These are phyloP conservation scores for Phytopythium oedochilum DNA, from an alignment of 352 stramenopile species.

Conservation along the genomic window DNA sequence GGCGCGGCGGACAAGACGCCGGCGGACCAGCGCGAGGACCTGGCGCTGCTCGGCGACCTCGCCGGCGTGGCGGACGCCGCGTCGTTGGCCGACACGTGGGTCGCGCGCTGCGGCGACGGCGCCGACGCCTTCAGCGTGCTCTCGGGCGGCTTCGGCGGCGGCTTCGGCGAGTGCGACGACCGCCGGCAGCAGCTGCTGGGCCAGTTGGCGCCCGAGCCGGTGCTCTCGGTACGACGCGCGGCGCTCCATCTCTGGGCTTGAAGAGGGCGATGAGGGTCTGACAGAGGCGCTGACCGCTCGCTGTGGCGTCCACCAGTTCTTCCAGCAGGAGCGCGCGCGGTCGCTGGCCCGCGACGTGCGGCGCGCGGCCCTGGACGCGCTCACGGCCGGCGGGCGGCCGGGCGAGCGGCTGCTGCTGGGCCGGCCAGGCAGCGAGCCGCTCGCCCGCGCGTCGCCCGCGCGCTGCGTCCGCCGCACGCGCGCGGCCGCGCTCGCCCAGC, in stretches of 20 bases:
- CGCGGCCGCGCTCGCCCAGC: slow-evolving; percentile 1
- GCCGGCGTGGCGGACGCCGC: slow-evolving; percentile 41
- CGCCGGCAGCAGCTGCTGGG: slow-evolving; percentile 1
- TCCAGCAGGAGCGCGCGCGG: slow-evolving; percentile 2
- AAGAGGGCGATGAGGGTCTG: no score
- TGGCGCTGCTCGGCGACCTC: slow-evolving; percentile 35
- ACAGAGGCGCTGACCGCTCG: no score
- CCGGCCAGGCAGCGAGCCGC: not conserved
- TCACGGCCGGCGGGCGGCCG: not conserved
- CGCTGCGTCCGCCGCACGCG: slow-evolving; percentile 5
- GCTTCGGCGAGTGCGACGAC: not conserved
- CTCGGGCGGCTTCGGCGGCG: not conserved
- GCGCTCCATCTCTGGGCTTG: not conserved
- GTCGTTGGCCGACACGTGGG: slow-evolving; percentile 42
- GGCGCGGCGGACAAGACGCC: slow-evolving; percentile 28
- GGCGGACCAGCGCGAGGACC: slow-evolving; percentile 32
- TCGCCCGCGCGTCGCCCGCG: no score
- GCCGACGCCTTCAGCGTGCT: not conserved
- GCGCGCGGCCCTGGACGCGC: slow-evolving; percentile 3
- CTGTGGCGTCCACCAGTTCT: no score
- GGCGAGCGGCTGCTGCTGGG: slow-evolving; percentile 1
- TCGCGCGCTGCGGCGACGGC: slow-evolving; percentile 3
- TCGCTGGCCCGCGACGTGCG: not conserved
- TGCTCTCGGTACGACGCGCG: not conserved
- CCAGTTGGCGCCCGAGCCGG: not conserved